Evolutionary conservation across 257 asterid species (phyloP), one percentile per base, ranked within the genome.

Genomic region (Solanum tarapatanum): DNA sequence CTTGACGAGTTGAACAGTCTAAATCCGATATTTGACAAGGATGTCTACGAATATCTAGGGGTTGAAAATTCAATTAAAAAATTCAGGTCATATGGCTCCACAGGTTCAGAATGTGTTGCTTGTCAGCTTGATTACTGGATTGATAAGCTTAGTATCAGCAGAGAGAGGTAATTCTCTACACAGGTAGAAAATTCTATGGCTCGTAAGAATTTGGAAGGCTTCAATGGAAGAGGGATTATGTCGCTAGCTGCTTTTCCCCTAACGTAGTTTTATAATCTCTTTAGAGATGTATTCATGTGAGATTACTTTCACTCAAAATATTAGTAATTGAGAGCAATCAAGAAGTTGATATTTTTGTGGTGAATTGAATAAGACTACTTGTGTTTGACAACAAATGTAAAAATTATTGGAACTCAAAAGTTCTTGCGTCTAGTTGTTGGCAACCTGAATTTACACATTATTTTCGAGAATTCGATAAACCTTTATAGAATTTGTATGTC

Each of bases 1-100:
- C 94, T 97, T 6, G 93, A 89, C 0, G 96, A 97, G 88, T 92
- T 97, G 60, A 93, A 69, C 80, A 94, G 90, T 82, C 89, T 97
- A 89, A 91, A 92, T 88, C 89, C 95, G 12, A 39, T 91, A 11
- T 95, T 96, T 66, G 98, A 92, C n/a, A 86, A 92, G 86, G 99
- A 96, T 45, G 99, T 96, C 45, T 96, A 92, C 14, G 94, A 91
- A 69, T 97, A 86, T 88, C 96, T 97, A 83, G 99, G 99, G 60
- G 99, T 96, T 7, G 97, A 95, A 87, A 97, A 97, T 87, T 73
- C 99, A 35, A 92, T 97, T 9, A 92, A 93, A 87, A 97, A 94
- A 80, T 97, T 97, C 93, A 92, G 93, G 83, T 97, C 99, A 11
- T 97, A 97, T 88, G 99, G 99, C 85, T 97, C 99, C 51, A 96